Percentiles rank a stretch among this genome's conserved stretches.
Conservation (phyloP, 306 rosid genomes). For the Neltuma alba region DNA sequence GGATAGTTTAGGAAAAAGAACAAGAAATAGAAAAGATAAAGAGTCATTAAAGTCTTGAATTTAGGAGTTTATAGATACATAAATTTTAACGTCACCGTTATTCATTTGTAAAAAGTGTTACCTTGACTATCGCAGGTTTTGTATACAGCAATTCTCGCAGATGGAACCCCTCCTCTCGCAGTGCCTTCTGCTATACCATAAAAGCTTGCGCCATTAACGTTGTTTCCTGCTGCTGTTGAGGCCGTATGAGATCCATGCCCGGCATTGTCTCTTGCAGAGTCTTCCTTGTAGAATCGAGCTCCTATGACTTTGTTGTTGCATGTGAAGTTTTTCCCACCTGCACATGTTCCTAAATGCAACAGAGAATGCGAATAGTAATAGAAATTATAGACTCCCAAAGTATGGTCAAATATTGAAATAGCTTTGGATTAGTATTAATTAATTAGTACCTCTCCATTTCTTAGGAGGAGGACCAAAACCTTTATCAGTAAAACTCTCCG, state of each 20-base stretch:
- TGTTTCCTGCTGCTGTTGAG: not conserved
- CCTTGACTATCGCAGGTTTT: not conserved
- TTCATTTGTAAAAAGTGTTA: too few species aligned
- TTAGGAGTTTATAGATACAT: too few species aligned
- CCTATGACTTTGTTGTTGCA: not conserved
- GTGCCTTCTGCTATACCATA: conserved; percentile 21
- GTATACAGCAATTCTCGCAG: conserved; percentile 31
- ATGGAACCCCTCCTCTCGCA: conserved; percentile 34
- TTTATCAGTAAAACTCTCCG: not conserved
- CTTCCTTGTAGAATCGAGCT: not conserved
- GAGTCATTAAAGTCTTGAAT: too few species aligned
- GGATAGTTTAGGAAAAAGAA: too few species aligned
- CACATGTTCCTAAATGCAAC: not conserved
- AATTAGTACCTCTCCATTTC: not conserved
- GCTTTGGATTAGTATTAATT: not conserved
- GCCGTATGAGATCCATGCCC: not conserved
- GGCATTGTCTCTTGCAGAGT: not conserved
- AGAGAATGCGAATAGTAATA: not conserved
- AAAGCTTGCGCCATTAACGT: not conserved
- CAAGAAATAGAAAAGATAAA: too few species aligned
- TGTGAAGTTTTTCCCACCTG: not conserved
- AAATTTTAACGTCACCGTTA: not conserved
- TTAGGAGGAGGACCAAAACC: not conserved
- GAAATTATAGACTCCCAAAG: too few species aligned
- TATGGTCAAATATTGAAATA: too few species aligned